These are phyloP conservation scores for Pseudogymnoascus sp. DNA, from an alignment of 2,329 filamentous ascomycete genomes.

Conservation along the genomic window DNA sequence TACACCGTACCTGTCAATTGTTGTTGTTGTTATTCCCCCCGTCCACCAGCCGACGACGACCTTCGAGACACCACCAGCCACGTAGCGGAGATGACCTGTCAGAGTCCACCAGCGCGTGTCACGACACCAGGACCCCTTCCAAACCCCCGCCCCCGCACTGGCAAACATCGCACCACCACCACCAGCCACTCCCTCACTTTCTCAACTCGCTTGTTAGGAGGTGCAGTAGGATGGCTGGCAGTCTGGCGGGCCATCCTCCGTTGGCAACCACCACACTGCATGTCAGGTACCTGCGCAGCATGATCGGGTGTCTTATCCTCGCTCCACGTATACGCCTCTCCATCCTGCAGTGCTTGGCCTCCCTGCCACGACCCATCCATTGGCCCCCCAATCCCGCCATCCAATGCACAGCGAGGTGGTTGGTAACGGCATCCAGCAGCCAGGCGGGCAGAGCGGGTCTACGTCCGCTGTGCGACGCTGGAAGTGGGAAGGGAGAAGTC, in stretches of 20 bases:
- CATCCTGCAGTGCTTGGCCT: background rate
- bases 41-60: background rate
- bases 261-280: background rate
- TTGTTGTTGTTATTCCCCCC: background rate
- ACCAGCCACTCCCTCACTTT: background rate
- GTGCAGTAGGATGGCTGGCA: background rate
- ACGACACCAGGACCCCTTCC: background rate
- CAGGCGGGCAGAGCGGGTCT: background rate
- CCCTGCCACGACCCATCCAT: background rate
- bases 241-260: background rate
- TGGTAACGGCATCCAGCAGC: background rate
- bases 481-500: background rate
- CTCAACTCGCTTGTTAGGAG: background rate
- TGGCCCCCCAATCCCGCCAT: background rate
- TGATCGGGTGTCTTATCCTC: conserved; percentile 8
- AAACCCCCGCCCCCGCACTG: background rate
- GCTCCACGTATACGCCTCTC: background rate
- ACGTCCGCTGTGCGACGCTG: background rate
- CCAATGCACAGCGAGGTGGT: background rate
- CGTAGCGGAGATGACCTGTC: conserved; percentile 1
- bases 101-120: background rate
- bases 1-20: background rate
- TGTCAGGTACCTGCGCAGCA: background rate
- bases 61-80: background rate
- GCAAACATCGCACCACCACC: background rate